Conservation (phyloP, 371 early-diverging fungal species). For the Dinochytrium kinnereticum region DNA sequence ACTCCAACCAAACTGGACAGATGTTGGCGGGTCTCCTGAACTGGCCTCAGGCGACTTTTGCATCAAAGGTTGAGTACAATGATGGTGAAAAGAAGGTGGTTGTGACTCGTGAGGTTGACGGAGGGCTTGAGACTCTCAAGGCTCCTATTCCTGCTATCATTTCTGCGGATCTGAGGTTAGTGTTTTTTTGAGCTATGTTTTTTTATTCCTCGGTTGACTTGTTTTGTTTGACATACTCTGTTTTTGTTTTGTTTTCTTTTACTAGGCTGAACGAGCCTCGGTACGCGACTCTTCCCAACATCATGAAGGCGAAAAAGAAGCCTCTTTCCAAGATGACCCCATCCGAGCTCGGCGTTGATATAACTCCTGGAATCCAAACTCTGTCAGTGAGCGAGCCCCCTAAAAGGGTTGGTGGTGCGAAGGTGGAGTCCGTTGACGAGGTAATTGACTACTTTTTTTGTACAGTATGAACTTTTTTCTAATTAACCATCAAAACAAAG, state of each 20-base stretch:
- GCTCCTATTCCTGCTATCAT: constrained; percentile 88
- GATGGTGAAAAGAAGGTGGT: constrained; percentile 65
- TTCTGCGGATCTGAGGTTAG: constrained; percentile 95
- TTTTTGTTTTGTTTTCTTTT: constrained; percentile 4
- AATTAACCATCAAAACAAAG: too few species aligned
- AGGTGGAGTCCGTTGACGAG: constrained; percentile 92
- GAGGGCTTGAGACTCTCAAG: constrained; percentile 93
- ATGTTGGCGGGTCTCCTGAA: constrained; percentile 94
- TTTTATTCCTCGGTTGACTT: too few species aligned
- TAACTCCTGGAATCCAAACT: constrained; percentile 80
- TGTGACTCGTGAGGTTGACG: constrained; percentile 96
- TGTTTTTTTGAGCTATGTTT: not conserved
- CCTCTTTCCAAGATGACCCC: constrained; percentile 82
- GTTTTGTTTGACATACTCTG: too few species aligned
- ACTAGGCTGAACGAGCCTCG: constrained; percentile 91
- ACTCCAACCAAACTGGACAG: constrained; percentile 96
- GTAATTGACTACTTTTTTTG: constrained; percentile 21
- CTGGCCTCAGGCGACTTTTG: constrained; percentile 85
- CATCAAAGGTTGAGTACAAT: constrained; percentile 89
- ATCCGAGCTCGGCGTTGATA: constrained; percentile 83
- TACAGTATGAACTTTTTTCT: not conserved
- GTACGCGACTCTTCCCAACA: constrained; percentile 89
- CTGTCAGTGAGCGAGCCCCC: constrained; percentile 93
- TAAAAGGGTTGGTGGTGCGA: constrained; percentile 91
- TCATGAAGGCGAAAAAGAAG: constrained; percentile 99